These are phyloP conservation scores for Didymella segeticola DNA, from an alignment of 2,329 filamentous ascomycete genomes.

Conservation along the genomic window DNA sequence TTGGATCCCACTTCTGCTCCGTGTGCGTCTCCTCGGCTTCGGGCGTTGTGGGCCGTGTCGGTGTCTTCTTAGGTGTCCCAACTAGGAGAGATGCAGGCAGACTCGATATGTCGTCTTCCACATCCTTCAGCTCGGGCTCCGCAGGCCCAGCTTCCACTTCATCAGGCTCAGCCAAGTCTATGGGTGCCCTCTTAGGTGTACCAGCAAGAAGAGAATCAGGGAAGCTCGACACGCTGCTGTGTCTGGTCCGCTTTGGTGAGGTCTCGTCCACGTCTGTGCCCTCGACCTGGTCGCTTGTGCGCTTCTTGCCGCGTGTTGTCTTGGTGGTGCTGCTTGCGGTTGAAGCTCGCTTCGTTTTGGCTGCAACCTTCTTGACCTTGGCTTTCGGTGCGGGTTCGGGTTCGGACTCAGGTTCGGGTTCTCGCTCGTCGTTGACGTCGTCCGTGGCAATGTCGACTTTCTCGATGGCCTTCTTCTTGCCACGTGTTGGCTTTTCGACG, in stretches of 20 bases:
- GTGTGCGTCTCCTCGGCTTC: constrained; percentile 21
- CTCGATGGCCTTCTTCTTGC: constrained; percentile 25
- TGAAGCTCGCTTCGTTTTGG: constrained; percentile 29
- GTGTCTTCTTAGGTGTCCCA: constrained; percentile 48
- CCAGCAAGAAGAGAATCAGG: constrained; percentile 27
- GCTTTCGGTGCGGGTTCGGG: constrained; percentile 1
- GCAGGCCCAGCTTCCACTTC: constrained; percentile 2
- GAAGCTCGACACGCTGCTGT: constrained; percentile 31
- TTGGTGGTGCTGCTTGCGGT: constrained; percentile 20
- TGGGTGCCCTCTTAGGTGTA: constrained; percentile 32
- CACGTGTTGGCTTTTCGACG: constrained; percentile 2
- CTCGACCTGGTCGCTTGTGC: constrained; percentile 25
- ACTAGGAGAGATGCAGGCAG: constrained; percentile 24
- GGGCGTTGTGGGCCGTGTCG: constrained; percentile 24
- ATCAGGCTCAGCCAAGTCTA: constrained; percentile 17
- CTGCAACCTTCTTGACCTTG: constrained; percentile 13
- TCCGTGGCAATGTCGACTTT: constrained; percentile 9
- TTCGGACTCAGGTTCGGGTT: background rate
- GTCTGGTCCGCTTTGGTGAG: constrained; percentile 25
- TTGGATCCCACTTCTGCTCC: constrained; percentile 68
- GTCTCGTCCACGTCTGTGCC: constrained; percentile 5
- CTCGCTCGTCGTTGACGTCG: background rate
- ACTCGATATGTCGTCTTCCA: constrained; percentile 27
- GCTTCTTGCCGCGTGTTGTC: constrained; percentile 21
- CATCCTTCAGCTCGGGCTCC: background rate